A percentile compares a stretch with the other conserved stretches of the same genome.
phyloP scores from a whole-genome alignment of 768 basidiomycete genomes.

The Boletus subcaerulescens region DNA sequence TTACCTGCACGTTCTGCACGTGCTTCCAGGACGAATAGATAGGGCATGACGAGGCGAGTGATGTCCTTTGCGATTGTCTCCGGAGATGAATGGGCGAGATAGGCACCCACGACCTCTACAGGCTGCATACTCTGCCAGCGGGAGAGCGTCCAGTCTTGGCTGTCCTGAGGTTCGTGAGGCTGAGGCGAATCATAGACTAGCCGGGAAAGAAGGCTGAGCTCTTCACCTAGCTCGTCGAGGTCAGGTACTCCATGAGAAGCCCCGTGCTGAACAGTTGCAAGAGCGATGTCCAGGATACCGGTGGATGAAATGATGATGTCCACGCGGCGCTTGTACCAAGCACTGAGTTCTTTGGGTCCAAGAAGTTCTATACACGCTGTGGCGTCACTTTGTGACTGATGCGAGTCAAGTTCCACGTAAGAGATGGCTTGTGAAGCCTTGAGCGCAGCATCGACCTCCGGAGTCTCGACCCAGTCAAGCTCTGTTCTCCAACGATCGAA shows the following conservation, averaged over 20 bases:
- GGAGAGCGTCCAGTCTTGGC: slow-evolving; percentile 72
- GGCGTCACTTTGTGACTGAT: slow-evolving; percentile 9
- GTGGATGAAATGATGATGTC: slow-evolving; percentile 57
- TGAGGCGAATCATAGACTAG: slow-evolving; percentile 81
- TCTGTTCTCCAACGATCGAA: slow-evolving; percentile 48
- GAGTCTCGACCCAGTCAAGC: slow-evolving; percentile 58
- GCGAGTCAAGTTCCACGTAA: slow-evolving; percentile 8
- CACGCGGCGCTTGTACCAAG: slow-evolving; percentile 76
- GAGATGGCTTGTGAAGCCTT: slow-evolving; percentile 22
- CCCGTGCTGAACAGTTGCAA: slow-evolving; percentile 80
- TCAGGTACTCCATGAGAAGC: slow-evolving; percentile 74
- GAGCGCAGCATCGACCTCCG: slow-evolving; percentile 43
- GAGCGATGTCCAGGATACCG: slow-evolving; percentile 76
- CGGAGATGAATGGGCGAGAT: slow-evolving; percentile 70
- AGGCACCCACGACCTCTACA: slow-evolving; percentile 63
- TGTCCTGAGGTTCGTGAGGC: slow-evolving; percentile 35
- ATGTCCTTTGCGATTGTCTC: slow-evolving; percentile 67
- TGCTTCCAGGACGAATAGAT: slow-evolving; percentile 88
- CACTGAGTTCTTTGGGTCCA: slow-evolving; percentile 41
- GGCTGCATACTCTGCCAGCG: slow-evolving; percentile 73
- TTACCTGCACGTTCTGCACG: slow-evolving; percentile 76
- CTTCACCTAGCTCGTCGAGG: slow-evolving; percentile 88
- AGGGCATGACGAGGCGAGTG: slow-evolving; percentile 79
- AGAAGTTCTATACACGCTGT: slow-evolving; percentile 7
- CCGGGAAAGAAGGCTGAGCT: slow-evolving; percentile 80